Base-by-base conservation (phyloP, 2,329 filamentous ascomycete species). In the Microascus cirrosus region DNA sequence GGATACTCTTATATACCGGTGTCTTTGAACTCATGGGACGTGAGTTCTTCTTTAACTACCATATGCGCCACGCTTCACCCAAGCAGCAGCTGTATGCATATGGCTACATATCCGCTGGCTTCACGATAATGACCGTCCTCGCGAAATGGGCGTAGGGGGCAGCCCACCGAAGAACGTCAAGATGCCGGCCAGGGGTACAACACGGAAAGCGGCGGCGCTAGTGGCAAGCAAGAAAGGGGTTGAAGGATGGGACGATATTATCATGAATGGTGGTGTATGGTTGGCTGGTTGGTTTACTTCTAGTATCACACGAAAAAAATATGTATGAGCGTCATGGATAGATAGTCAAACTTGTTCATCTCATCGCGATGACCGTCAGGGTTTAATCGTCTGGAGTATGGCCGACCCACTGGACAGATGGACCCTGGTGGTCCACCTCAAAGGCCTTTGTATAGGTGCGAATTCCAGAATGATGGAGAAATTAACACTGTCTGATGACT, bases 21-120 rank as follows among this genome's bases (percentile, higher is more conserved):
- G 76, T 97, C 25, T 90, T 97, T 7, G 93, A 97, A 75, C n/a
- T 97, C 51, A 86, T 96, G 77, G 93, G 92, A 0, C 91, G 96
- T 67, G 93, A 97, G 71, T 96, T 96, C 74, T 92, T 97, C 88
- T 96, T 96, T 74, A 94, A 89, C 70, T 81, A 82, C 6, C 83
- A 88, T 63, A 95, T 96, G 90, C 84, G 87, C 59, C 83, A 83
- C 55, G 88, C 88, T 0, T 82, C 83, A 1, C 75, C 95, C 42
- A 80, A 80, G 61, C 80, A 83, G 55, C 80, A 90, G 61, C 70
- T 91, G 51, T 73, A 77, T 56, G 92, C 90, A 0, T 90, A 93
- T 66, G 76, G 73, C 0, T 84, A 89, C 59, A 86, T 96, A 68
- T 81, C 80, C 58, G 69, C 90, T 28, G 92, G 92, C 2, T 53